Conservation (phyloP, 257 asterid genomes). For the Solanum dulcamara region DNA sequence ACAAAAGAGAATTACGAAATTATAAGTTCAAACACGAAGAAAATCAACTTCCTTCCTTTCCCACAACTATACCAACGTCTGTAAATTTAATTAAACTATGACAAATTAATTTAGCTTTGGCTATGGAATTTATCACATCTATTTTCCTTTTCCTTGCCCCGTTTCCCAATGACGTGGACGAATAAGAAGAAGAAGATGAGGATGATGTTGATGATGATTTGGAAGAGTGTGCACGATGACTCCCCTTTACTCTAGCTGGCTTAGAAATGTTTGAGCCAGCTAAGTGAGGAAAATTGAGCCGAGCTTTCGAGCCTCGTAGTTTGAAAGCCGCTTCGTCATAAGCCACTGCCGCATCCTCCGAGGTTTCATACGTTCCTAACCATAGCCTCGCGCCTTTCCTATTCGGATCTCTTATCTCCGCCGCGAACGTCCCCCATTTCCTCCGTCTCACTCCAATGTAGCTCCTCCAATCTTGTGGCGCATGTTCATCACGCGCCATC, state of each 20-base stretch:
- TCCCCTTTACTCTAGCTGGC: conserved; percentile 6
- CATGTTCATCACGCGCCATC: not conserved
- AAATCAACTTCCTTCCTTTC: not conserved
- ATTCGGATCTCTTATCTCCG: conserved; percentile 22
- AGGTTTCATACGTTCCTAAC: conserved; percentile 27
- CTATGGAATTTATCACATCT: not conserved
- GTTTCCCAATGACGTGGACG: not conserved
- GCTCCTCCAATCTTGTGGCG: conserved; percentile 6
- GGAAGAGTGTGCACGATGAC: not conserved
- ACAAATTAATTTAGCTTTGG: not conserved
- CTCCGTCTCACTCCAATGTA: conserved; percentile 26
- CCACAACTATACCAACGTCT: not conserved
- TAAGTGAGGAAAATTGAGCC: conserved; percentile 21
- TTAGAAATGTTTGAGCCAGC: not conserved
- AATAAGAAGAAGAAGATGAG: not conserved
- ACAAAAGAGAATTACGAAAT: not conserved
- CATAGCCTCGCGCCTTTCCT: conserved; percentile 18
- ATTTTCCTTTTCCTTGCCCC: not conserved
- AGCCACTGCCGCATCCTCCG: conserved; percentile 33
- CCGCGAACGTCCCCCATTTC: conserved; percentile 32
- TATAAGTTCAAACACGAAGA: not conserved
- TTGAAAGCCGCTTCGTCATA: conserved; percentile 26
- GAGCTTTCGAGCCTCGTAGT: conserved; percentile 17
- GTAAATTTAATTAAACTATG: not conserved
- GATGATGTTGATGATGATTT: not conserved